Base-by-base conservation (phyloP, 2,329 filamentous ascomycete genomes). In the Calonectria ilicicola region DNA sequence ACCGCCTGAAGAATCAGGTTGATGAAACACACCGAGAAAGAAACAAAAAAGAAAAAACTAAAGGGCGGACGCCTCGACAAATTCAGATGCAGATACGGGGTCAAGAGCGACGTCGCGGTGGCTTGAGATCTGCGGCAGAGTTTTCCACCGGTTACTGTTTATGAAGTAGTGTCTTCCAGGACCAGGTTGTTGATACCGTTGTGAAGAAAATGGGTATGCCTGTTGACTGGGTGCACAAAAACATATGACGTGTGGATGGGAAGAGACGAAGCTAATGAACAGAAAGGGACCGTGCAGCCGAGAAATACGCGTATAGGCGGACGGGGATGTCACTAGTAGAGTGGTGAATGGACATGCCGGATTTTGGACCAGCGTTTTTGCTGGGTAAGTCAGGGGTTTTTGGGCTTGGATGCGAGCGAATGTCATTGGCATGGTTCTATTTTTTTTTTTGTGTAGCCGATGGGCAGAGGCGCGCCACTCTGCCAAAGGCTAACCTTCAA, bases 191-290 rank as follows among this genome's bases (percentile, higher is more conserved):
- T 21, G 32, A 62, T 68, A 35, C 29, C 65, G 29, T 26, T 32
- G 44, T 53, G 42, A 38, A 35, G 23, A 40, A 46, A 46, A 67
- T 15, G 65, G 32, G 63, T 46, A 60, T 14, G 46, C 29, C 42
- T 32, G 66, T 32, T 58, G 63, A 69, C 47, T 35, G 58, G 58
- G 67, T 63, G 60, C 65, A 68, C 65, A 46, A 49, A 27, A 62
- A 51, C 51, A 35, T 56, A 71, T 71, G 64, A 67, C 63, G 69
- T 66, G 68, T 38, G 63, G 65, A 44, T 67, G 63, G 56, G 46
- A 70, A 29, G 40, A 40, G 63, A 66, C 32, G 40, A 35, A 35
- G 62, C 60, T 42, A 49, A 65, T 38, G 32, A 65, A 19, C 32
- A 35, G 23, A 26, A 49, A 49, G 19, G 19, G 67, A 26, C 42